phyloP scores from a whole-genome alignment of 208 protist genomes.

The Jaenimonas drosophilae region DNA sequence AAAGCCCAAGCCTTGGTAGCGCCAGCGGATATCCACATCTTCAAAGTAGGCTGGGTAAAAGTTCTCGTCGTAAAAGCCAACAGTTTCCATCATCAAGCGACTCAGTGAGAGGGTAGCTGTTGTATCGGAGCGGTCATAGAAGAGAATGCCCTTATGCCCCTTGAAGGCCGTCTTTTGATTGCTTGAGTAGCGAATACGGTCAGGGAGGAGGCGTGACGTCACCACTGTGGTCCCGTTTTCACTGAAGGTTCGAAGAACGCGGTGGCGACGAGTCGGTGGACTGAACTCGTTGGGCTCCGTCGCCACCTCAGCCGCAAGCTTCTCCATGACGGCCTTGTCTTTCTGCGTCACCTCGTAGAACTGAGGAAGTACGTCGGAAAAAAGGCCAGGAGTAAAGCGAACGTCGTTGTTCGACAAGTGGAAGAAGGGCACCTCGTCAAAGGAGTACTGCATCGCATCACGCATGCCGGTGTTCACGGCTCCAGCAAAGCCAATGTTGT shows the following conservation, averaged over 20 bases:
- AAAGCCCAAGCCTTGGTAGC: conserved; percentile 23
- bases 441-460: too few species aligned
- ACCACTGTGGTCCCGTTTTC: too few species aligned
- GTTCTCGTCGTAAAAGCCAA: conserved; percentile 52
- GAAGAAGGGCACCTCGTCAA: conserved; percentile 22
- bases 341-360: conserved; percentile 1
- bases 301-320: too few species aligned
- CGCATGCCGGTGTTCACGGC: too few species aligned
- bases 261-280: too few species aligned
- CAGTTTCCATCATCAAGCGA: conserved; percentile 22
- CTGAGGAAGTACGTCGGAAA: background rate
- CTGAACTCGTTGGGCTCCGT: too few species aligned
- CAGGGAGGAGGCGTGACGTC: conserved; percentile 39
- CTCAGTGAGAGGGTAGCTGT: conserved; percentile 26
- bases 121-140: background rate
- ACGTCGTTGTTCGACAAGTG: conserved; percentile 20
- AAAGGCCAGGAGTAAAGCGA: conserved; percentile 4
- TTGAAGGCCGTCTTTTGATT: conserved; percentile 2
- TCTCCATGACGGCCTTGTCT: conserved; percentile 5
- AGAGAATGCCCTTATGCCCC: background rate
- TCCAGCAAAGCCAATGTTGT: too few species aligned
- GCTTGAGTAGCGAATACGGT: conserved; percentile 17
- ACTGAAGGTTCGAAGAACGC: too few species aligned
- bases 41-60: conserved; percentile 36
- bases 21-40: conserved; percentile 26